phyloP scores from a whole-genome alignment of 2,329 filamentous ascomycete species.

The Pseudonectria buxi region DNA sequence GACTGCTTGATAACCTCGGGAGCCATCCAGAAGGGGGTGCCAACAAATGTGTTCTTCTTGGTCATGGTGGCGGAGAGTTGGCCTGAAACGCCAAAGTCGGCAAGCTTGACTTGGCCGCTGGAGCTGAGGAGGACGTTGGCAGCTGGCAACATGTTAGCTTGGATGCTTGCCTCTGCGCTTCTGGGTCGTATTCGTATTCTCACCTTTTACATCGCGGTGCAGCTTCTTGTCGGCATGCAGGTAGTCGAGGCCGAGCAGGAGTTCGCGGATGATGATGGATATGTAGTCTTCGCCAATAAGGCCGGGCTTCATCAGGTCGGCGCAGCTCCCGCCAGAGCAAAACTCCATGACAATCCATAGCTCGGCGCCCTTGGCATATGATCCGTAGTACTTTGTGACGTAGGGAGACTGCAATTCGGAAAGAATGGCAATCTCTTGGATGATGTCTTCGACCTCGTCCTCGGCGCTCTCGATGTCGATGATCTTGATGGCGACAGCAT shows the following conservation, averaged over 20 bases:
- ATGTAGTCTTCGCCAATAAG: slow-evolving; percentile 85
- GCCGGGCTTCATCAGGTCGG: slow-evolving; percentile 90
- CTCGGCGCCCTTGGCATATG: slow-evolving; percentile 92
- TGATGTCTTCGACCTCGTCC: slow-evolving; percentile 98
- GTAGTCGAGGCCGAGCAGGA: slow-evolving; percentile 86
- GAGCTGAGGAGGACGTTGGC: slow-evolving; percentile 93
- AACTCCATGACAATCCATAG: slow-evolving; percentile 99
- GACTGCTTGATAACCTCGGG: slow-evolving; percentile 90
- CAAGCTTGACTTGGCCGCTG: slow-evolving; percentile 85
- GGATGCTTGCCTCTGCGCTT: no score
- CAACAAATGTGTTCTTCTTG: slow-evolving; percentile 93
- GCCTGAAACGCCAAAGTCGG: slow-evolving; percentile 94
- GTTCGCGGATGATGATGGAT: slow-evolving; percentile 86
- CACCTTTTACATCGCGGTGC: slow-evolving; percentile 93
- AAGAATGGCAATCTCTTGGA: slow-evolving; percentile 95
- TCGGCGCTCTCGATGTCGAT: slow-evolving; percentile 99
- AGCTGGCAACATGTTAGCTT: no score
- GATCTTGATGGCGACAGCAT: slow-evolving; percentile 94
- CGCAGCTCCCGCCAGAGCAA: slow-evolving; percentile 86
- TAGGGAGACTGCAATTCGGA: slow-evolving; percentile 91
- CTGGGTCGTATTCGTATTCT: no score
- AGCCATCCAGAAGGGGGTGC: slow-evolving; percentile 96
- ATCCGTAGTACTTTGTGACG: slow-evolving; percentile 94
- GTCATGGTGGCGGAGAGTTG: slow-evolving; percentile 97
- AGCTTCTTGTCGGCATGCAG: slow-evolving; percentile 92